Percentiles rank a stretch among this genome's conserved stretches.
Evolutionary conservation across 257 asterid species (phyloP).

Genomic region (Nicotiana attenuata): DNA sequence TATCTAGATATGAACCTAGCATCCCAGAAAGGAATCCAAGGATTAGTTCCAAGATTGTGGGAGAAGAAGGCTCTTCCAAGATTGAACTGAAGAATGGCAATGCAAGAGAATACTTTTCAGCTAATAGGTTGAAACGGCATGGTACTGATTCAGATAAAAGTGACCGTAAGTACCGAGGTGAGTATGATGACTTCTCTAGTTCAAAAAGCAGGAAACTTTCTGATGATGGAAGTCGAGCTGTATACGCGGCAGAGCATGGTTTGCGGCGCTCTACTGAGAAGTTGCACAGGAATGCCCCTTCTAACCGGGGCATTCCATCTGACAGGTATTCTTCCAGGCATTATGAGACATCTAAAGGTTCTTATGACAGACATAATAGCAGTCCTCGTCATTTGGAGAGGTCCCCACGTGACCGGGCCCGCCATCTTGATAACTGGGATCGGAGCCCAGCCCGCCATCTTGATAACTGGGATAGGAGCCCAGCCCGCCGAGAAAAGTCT

Average conservation of each 20-base stretch:
- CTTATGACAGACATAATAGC: slow-evolving; percentile 49
- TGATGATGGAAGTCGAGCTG: slow-evolving; percentile 55
- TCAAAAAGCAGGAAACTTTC: slow-evolving; percentile 74
- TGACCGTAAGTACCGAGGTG: slow-evolving; percentile 57
- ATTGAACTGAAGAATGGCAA: slow-evolving; percentile 60
- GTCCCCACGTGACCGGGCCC: slow-evolving; percentile 64
- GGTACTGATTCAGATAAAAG: slow-evolving; percentile 54
- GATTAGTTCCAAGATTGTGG: slow-evolving; percentile 56
- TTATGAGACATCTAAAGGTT: slow-evolving; percentile 56
- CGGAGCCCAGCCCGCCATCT: slow-evolving; percentile 51
- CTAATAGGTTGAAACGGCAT: slow-evolving; percentile 64
- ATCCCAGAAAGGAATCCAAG: slow-evolving; percentile 46
- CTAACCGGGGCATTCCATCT: slow-evolving; percentile 48
- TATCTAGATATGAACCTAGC: slow-evolving; percentile 55
- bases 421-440: slow-evolving; percentile 43
- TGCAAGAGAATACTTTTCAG: slow-evolving; percentile 52
- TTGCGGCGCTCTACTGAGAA: slow-evolving; percentile 50
- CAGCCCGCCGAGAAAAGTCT: slow-evolving; percentile 40
- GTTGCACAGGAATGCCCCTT: slow-evolving; percentile 39
- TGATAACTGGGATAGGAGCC: slow-evolving; percentile 52
- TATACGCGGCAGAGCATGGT: slow-evolving; percentile 52
- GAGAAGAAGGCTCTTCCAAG: slow-evolving; percentile 59
- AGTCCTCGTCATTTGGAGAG: slow-evolving; percentile 78
- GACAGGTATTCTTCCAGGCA: slow-evolving; percentile 76
- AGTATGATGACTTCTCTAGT: slow-evolving; percentile 56